Base-by-base conservation (phyloP, 768 basidiomycete species). In the Pleurotus sapidus region DNA sequence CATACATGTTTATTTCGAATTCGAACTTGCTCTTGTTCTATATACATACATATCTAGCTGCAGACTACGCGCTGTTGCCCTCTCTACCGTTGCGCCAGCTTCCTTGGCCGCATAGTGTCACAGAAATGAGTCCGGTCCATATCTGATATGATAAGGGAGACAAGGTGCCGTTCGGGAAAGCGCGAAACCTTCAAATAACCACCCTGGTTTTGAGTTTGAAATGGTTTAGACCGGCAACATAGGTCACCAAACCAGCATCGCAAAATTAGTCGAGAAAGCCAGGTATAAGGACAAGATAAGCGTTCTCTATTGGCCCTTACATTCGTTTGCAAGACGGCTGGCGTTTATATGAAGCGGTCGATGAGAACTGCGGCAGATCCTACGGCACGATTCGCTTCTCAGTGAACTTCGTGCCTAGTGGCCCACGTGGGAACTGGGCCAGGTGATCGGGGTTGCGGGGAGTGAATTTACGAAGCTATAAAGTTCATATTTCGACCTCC, bases 401-500 rank as follows among this genome's bases (percentile, higher is more conserved):
- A 45, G 42, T 7, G 42, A 45, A 54, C 17, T 24, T 5, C 23
- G 34, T 50, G 23, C 30, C 30, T 34, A 9, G 30, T 34, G 8
- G 30, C 8, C 30, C 30, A 34, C 30, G 49, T n/a, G 49, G 49
- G 15, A 34, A 11, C 25, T n/a, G 27, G 20, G n/a, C 42, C 42
- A 34, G 49, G 15, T 50, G 39, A 54, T 54, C 51, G 51, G 51
- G 51, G 51, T 54, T 54, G 51, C 51, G 51, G 51, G 51, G 51
- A 42, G 42, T 24, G 51, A 54, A 54, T 37, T 54, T n/a, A 54
- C 51, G 51, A 54, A 54, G 51, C 34, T 54, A 56, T 56, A 47
- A 56, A 56, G 45, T 59, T 59, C 45, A 50, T 54, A 57, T 34
- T 53, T 59, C 15, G 43, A 59, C 20, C 8, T 54, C 57, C 50